A percentile compares a stretch with the other conserved stretches of the same genome.
phyloP scores from a whole-genome alignment of 768 basidiomycete genomes.

The Butyriboletus loyo region DNA sequence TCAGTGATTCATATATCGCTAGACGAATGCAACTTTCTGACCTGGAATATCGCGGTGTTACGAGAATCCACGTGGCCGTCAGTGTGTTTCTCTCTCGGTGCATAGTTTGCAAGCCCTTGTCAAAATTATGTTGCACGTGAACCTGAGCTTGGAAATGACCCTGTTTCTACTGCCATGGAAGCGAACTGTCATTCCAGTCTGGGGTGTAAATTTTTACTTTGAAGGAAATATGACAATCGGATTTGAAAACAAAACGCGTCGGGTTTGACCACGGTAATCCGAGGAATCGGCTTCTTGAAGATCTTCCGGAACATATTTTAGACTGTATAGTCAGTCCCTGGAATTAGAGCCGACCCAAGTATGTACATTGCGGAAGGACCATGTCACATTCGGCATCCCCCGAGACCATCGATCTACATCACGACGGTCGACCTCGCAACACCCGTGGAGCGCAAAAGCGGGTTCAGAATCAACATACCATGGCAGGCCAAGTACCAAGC shows the following conservation, averaged over 20 bases:
- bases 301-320: neutral
- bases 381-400: too few relatives aligned
- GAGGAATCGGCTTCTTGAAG: neutral
- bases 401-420: neutral
- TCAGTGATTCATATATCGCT: too few relatives aligned
- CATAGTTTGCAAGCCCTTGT: neutral
- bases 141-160: slow-evolving; percentile 15
- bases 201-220: neutral
- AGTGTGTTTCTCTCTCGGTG: neutral
- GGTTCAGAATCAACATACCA: neutral
- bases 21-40: too few relatives aligned
- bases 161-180: slow-evolving; percentile 18
- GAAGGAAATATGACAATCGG: neutral
- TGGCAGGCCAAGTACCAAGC: neutral
- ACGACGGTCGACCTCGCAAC: neutral
- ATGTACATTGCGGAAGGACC: too few relatives aligned
- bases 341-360: neutral
- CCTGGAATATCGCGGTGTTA: too few relatives aligned
- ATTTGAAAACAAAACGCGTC: neutral
- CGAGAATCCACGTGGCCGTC: too few relatives aligned
- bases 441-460: neutral
- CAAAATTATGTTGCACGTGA: slow-evolving; percentile 16
- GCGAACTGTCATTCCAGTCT: slow-evolving; percentile 6
- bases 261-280: neutral
- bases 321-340: neutral